Conservation (phyloP, 1,284 basidiomycete genomes). For the Cryptococcus amylolentus region DNA sequence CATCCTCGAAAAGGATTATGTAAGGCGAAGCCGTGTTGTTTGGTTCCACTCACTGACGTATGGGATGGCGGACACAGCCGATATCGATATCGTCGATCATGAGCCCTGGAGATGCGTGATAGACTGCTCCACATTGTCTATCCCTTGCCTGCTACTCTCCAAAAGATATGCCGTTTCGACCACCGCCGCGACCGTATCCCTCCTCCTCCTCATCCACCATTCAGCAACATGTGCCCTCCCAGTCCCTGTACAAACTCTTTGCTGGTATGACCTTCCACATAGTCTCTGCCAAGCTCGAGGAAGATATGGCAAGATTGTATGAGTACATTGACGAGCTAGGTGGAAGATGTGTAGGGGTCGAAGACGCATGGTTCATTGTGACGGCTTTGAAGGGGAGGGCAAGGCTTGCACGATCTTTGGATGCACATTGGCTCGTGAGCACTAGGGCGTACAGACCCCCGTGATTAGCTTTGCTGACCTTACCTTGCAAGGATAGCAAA, state of each 20-base stretch:
- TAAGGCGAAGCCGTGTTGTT: too few species aligned
- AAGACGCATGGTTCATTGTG: constrained; percentile 29
- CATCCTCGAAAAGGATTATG: too few species aligned
- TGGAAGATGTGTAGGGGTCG: constrained; percentile 26
- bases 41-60: too few species aligned
- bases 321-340: constrained; percentile 40
- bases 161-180: constrained; percentile 16
- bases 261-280: constrained; percentile 41
- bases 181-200: constrained; percentile 15
- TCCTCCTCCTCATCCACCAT: constrained; percentile 23
- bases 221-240: neutral
- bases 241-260: constrained; percentile 32
- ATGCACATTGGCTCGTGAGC: constrained; percentile 25
- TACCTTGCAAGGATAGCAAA: constrained; percentile 17
- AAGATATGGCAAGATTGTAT: constrained; percentile 48
- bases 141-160: too few species aligned
- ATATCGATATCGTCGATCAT: too few species aligned
- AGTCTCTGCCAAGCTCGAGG: constrained; percentile 43
- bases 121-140: too few species aligned
- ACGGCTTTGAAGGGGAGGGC: constrained; percentile 41
- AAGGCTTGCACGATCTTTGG: constrained; percentile 33
- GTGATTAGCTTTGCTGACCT: neutral
- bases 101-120: too few species aligned
- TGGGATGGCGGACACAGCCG: too few species aligned
- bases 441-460: neutral